Percentiles rank a stretch among this genome's conserved stretches.
phyloP scores from a whole-genome alignment of 176 grass and related monocot species.

The Microstegium vimineum region DNA sequence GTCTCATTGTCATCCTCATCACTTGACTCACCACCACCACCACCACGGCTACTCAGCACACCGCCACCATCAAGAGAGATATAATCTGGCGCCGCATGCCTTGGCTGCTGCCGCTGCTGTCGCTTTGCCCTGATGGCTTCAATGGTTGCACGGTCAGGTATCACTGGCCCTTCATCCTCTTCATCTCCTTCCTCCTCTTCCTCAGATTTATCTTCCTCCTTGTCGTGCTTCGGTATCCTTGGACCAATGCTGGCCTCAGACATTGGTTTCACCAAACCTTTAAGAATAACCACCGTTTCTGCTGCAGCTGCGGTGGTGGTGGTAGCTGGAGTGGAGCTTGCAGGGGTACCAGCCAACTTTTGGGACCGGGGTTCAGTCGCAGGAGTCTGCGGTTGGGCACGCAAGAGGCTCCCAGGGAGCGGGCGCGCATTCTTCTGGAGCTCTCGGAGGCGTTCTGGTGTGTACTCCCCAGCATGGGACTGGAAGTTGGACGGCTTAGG shows the following conservation, averaged over 20 bases:
- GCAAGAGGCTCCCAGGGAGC: constrained; percentile 60
- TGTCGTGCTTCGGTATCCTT: constrained; percentile 21
- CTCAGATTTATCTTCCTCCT: constrained; percentile 35
- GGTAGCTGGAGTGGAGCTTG: constrained; percentile 6
- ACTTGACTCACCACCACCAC: constrained; percentile 60
- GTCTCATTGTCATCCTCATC: constrained; percentile 85
- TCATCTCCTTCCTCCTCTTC: constrained; percentile 36
- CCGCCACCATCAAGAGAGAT: constrained; percentile 80
- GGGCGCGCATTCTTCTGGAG: constrained; percentile 90
- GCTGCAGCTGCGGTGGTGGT: not conserved
- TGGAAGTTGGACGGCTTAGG: constrained; percentile 79
- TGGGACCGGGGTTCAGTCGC: constrained; percentile 19
- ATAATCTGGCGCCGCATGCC: constrained; percentile 68
- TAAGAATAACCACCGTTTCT: constrained; percentile 69
- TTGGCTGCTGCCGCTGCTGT: constrained; percentile 77
- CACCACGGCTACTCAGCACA: constrained; percentile 61
- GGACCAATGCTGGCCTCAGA: constrained; percentile 32
- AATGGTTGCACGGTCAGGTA: constrained; percentile 81
- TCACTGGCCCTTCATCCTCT: constrained; percentile 39
- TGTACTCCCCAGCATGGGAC: constrained; percentile 87
- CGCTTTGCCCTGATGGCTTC: constrained; percentile 84
- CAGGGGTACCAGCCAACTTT: constrained; percentile 1
- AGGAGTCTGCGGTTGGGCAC: constrained; percentile 3
- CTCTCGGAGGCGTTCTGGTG: constrained; percentile 84
- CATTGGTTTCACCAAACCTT: constrained; percentile 77